Percentiles rank a stretch among this genome's conserved stretches.
Evolutionary conservation across 371 early-diverging fungal genomes (phyloP).

Genomic region (Ordospora colligata): DNA sequence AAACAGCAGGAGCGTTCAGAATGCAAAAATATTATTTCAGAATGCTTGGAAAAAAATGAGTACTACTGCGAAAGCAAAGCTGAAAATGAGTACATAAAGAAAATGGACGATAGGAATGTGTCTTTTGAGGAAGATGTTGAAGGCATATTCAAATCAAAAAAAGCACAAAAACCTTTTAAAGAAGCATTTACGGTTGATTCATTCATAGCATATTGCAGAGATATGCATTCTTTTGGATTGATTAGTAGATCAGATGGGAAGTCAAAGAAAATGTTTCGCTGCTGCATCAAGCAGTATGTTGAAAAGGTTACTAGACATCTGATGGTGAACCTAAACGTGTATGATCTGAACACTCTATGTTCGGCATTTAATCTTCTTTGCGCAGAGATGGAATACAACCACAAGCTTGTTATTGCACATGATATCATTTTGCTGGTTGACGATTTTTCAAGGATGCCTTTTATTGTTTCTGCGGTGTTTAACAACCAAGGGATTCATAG

Average conservation of each 20-base stretch:
- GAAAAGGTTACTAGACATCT: neutral
- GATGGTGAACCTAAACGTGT: neutral
- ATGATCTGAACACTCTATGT: conserved; percentile 30
- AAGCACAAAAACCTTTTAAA: neutral
- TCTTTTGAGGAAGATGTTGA: conserved; percentile 25
- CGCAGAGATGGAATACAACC: conserved; percentile 17
- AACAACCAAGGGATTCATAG: conserved; percentile 18
- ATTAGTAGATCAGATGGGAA: neutral
- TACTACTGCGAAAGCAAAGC: neutral
- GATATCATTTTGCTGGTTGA: conserved; percentile 32
- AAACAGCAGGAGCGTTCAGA: neutral
- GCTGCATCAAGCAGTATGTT: neutral
- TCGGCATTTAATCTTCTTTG: conserved; percentile 30
- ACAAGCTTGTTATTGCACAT: conserved; percentile 39
- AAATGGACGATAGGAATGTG: neutral
- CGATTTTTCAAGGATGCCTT: conserved; percentile 23
- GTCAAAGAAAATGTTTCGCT: neutral
- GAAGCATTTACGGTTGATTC: conserved; percentile 14
- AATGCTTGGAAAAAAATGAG: neutral
- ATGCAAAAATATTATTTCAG: neutral
- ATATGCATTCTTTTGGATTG: neutral
- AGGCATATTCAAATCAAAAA: neutral
- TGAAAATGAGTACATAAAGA: neutral
- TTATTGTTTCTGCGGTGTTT: conserved; percentile 31
- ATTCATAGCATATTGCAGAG: conserved; percentile 10